Evolutionary conservation across 352 stramenopile species (phyloP), one percentile per base, ranked within the genome.

Genomic region (Phytophthora sansomeana): DNA sequence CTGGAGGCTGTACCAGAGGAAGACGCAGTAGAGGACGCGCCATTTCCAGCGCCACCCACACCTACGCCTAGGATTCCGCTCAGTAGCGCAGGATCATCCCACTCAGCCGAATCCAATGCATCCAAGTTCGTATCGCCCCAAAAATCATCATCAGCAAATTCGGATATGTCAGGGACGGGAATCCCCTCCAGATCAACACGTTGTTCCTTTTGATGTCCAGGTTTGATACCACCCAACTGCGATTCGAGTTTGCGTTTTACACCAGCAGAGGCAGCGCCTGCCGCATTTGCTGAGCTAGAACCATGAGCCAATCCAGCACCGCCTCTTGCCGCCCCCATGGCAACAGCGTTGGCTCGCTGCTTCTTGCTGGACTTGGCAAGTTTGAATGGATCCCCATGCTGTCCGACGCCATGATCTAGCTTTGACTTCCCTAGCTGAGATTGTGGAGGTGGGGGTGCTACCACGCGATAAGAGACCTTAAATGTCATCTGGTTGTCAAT

Each of bases 41-140:
- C 58, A 48, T 46, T 62, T 24, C 57, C 66, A 38, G 35, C 44
- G n/a, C 44, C 63, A 35, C 67, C 55, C 4, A 63, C 66, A 41
- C 67, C 66, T 43, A 43, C 61, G 19, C 67, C 63, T 39, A 95
- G 58, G 28, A 95, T 92, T 4, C 80, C 85, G 32, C 75, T 80
- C 11, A 94, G 73, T 16, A 96, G 82, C 3, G 78, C 81, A 2
- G 83, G 70, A 42, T 96, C 88, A 44, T 96, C 85, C 88, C 88
- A 96, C 10, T 87, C 85, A 10, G 82, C 85, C 6, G 88, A 89
- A 73, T 96, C 88, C 24, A 96, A 62, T 5, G 83, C 86, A 63
- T 95, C 88, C 47, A 96, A 66, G 63, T 96, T 95, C 8, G 88
- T 95, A 43, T 95, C 85, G 11, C 88, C 88, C 88, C 88, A 96